These are phyloP conservation scores for Colletotrichum brevisporum DNA, from an alignment of 2,329 filamentous ascomycete species.

Conservation along the genomic window DNA sequence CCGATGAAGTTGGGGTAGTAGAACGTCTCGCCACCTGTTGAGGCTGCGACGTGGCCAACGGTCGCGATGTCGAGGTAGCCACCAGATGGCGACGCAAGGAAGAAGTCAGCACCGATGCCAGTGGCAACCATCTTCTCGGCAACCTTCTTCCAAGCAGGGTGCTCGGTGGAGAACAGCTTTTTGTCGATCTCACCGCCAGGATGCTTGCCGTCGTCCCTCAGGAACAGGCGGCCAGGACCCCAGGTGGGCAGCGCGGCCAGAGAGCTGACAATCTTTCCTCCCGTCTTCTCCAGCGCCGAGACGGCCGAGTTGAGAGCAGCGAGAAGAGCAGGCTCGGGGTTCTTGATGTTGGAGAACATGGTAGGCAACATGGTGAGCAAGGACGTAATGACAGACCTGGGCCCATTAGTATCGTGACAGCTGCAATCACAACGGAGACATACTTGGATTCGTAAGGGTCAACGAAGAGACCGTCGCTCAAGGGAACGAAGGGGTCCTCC, in stretches of 20 bases:
- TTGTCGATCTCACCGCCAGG: constrained; percentile 90
- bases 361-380: constrained; percentile 86
- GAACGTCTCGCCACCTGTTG: constrained; percentile 95
- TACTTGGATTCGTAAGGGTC: constrained; percentile 91
- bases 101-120: constrained; percentile 93
- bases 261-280: constrained; percentile 93
- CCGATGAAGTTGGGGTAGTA: constrained; percentile 98
- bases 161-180: constrained; percentile 91
- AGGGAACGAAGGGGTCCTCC: constrained; percentile 94
- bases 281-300: constrained; percentile 86
- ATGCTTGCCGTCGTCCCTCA: constrained; percentile 90
- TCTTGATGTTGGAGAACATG: constrained; percentile 90
- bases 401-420: constrained; percentile 45
- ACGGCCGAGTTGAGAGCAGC: constrained; percentile 87
- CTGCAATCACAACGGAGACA: constrained; percentile 42
- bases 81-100: constrained; percentile 90
- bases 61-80: constrained; percentile 95
- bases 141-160: constrained; percentile 87
- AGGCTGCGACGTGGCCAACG: constrained; percentile 87
- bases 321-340: constrained; percentile 89
- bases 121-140: constrained; percentile 89
- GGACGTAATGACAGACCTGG: constrained; percentile 82
- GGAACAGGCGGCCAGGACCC: constrained; percentile 87
- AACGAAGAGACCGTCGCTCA: constrained; percentile 93
- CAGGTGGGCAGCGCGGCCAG: constrained; percentile 90